Percentiles rank a stretch among this genome's conserved stretches.
Conservation (phyloP, 441 rosid species). For the Euphorbia celastroides region DNA sequence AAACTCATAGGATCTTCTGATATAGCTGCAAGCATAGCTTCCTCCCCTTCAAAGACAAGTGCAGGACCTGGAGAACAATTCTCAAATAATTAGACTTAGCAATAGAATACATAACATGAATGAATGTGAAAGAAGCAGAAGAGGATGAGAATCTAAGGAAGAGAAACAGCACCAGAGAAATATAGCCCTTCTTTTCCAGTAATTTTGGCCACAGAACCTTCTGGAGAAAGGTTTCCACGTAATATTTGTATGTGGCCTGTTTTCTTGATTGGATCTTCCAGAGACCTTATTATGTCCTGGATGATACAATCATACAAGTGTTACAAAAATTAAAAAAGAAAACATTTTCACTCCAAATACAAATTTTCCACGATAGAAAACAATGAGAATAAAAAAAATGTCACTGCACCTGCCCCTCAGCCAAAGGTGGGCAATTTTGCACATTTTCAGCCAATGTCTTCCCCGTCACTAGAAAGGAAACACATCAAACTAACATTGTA, state of each 20-base stretch:
- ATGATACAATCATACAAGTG: constrained; percentile 15
- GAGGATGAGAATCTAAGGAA: constrained; percentile 11
- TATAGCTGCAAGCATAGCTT: constrained; percentile 82
- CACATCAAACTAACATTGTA: not conserved
- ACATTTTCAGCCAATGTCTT: constrained; percentile 85
- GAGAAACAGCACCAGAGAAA: constrained; percentile 60
- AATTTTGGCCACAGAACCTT: constrained; percentile 97
- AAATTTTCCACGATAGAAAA: constrained; percentile 1
- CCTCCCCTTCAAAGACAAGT: constrained; percentile 96
- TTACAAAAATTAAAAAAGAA: not conserved
- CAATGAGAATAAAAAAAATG: constrained; percentile 4
- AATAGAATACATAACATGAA: constrained; percentile 5
- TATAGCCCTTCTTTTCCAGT: constrained; percentile 96
- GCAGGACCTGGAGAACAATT: constrained; percentile 69
- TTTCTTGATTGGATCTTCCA: constrained; percentile 82
- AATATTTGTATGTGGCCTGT: constrained; percentile 90
- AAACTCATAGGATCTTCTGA: constrained; percentile 73
- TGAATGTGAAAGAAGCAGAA: not conserved
- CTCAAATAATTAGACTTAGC: constrained; percentile 2
- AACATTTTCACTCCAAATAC: not conserved
- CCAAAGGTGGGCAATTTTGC: constrained; percentile 52
- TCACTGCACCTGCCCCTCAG: constrained; percentile 68
- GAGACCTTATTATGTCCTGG: constrained; percentile 73
- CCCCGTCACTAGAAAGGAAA: constrained; percentile 62
- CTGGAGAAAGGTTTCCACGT: constrained; percentile 87